Percentiles rank a stretch among this genome's conserved stretches.
phyloP scores from a whole-genome alignment of 2,329 filamentous ascomycete species.

The Coleophoma crateriformis region DNA sequence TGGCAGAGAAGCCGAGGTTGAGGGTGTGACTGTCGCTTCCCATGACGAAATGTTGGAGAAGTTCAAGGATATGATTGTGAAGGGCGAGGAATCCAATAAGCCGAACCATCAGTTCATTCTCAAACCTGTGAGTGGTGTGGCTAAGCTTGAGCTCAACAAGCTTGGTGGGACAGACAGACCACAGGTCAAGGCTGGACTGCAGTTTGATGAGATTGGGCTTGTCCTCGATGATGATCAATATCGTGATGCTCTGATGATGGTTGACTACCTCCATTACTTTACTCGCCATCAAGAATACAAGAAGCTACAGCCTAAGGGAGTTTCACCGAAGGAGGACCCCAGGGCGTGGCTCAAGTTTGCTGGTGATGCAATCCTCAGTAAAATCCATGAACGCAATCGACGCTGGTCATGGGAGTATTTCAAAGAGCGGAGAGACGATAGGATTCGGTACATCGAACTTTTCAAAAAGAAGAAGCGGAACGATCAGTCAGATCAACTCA shows the following conservation, averaged over 20 bases:
- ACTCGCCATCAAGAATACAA: conserved; percentile 97
- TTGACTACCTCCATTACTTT: conserved; percentile 98
- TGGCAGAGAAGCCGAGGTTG: conserved; percentile 64
- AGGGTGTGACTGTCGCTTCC: conserved; percentile 52
- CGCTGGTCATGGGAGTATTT: conserved; percentile 97
- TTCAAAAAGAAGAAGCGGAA: conserved; percentile 87
- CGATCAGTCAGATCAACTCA: conserved; percentile 62
- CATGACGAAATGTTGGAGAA: conserved; percentile 74
- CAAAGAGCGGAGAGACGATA: conserved; percentile 84
- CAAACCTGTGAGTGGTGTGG: conserved; percentile 90
- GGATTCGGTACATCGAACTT: conserved; percentile 80
- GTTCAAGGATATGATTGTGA: conserved; percentile 76
- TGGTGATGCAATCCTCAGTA: conserved; percentile 79
- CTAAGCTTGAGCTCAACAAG: conserved; percentile 93
- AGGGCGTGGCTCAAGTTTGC: conserved; percentile 91
- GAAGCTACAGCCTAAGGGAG: conserved; percentile 77
- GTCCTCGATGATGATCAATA: conserved; percentile 98
- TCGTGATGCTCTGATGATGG: conserved; percentile 93
- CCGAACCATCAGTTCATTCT: conserved; percentile 83
- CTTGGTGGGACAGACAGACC: conserved; percentile 73
- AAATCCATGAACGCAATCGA: conserved; percentile 91
- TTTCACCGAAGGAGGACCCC: conserved; percentile 81
- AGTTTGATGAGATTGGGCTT: conserved; percentile 97
- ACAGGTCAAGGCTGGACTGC: conserved; percentile 81
- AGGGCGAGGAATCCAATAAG: conserved; percentile 49